Evolutionary conservation across 495 filamentous ascomycete genomes (phyloP), one percentile per base, ranked within the genome.

Genomic region (Aspergillus sclerotiicarbonarius): DNA sequence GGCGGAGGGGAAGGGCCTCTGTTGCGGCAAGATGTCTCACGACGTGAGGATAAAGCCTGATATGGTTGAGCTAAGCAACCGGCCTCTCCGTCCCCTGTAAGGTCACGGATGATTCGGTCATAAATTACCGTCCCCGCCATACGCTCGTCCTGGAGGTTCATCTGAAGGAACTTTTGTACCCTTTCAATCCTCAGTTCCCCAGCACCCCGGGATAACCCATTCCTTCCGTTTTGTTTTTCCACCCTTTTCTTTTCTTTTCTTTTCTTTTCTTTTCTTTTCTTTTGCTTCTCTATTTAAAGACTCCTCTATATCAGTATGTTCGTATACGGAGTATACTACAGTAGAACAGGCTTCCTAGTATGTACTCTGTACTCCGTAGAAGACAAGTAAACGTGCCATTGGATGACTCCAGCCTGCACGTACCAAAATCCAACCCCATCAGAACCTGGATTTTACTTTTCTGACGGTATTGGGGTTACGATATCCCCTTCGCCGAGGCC

Each of bases 61-160:
- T 47, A 29, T 47, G 21, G 44, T 47, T 47, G 21, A 47, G 44
- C 44, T 47, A 21, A 47, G 44, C 44, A 47, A 47, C 44, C 44
- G 44, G 44, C 44, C 44, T 21, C 44, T 47, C 44, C 21, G 44
- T 47, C 18, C 21, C 44, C 37, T 41, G 44, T 15, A 47, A 20
- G 44, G 44, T 21, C 16, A 41, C 13, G 37, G 5, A 41, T 12
- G 13, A 41, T 41, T 6, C 37, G 37, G 37, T 41, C 13, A 41
- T 41, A n/a, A 15, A 41, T 41, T 41, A 41, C 37, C 13, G 5
- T n/a, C 50, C 25, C 25, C 25, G 25, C 25, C 25, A 25, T 25
- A 25, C 25, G 25, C 25, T 25, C 25, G 2, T 25, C 25, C 25
- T 25, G 25, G 25, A 25, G 25, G 25, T 25, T 5, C 19, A 15